A percentile compares a stretch with the other conserved stretches of the same genome.
These are phyloP conservation scores for Hansfordia pulvinata DNA, from an alignment of 2,329 filamentous ascomycete species.

Conservation along the genomic window DNA sequence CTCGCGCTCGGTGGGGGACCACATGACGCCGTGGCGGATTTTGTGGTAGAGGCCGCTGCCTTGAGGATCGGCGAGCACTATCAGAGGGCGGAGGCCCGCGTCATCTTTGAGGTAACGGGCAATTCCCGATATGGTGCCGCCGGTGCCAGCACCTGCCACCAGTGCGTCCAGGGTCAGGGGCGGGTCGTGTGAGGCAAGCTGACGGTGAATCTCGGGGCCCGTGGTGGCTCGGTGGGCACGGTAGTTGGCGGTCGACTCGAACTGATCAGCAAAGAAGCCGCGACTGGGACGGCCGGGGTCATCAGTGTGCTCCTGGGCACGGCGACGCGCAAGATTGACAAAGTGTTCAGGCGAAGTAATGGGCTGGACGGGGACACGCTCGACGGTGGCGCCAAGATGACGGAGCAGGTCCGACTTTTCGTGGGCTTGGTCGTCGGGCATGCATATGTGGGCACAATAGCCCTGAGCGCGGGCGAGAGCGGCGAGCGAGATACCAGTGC, in stretches of 20 bases:
- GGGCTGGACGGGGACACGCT: conserved; percentile 78
- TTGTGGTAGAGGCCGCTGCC: conserved; percentile 90
- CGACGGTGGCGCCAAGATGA: conserved; percentile 84
- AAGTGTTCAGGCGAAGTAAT: conserved; percentile 92
- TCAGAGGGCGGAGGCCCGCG: conserved; percentile 39
- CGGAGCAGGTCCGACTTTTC: conserved; percentile 85
- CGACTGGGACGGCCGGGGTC: conserved; percentile 44
- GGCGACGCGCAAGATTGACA: conserved; percentile 74
- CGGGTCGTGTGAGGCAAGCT: too few relatives aligned
- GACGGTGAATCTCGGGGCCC: conserved; percentile 76
- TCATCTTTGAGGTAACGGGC: conserved; percentile 69
- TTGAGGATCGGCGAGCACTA: conserved; percentile 87
- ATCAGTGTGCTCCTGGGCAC: conserved; percentile 61
- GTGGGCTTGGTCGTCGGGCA: conserved; percentile 79
- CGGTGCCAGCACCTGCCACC: conserved; percentile 85
- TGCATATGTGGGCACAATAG: conserved; percentile 90
- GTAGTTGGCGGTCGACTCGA: conserved; percentile 85
- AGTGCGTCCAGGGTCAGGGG: conserved; percentile 84
- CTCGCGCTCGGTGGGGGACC: conserved; percentile 75
- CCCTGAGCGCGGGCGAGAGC: conserved; percentile 78
- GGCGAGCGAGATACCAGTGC: conserved; percentile 89
- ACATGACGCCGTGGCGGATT: conserved; percentile 91
- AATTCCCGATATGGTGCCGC: conserved; percentile 83
- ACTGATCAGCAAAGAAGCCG: conserved; percentile 93
- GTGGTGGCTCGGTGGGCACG: conserved; percentile 70